These are phyloP conservation scores for Heliocybe sulcata DNA, from an alignment of 1,284 basidiomycete species.

Conservation along the genomic window DNA sequence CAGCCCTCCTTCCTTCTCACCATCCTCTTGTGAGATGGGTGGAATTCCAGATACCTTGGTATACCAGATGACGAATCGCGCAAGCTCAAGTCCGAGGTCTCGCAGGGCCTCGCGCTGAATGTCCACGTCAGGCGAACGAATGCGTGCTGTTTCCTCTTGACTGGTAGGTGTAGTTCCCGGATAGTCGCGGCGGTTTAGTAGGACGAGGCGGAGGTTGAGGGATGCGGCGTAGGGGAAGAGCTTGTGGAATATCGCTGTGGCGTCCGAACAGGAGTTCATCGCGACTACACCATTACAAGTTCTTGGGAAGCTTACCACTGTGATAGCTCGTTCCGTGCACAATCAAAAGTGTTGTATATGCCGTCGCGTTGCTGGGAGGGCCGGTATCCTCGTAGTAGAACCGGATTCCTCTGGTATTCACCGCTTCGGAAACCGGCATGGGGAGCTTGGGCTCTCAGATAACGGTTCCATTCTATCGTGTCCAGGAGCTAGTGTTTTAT, in stretches of 20 bases:
- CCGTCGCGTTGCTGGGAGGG: background rate
- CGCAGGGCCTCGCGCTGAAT: slow-evolving; percentile 11
- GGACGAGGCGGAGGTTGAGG: slow-evolving; percentile 12
- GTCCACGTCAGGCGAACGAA: slow-evolving; percentile 11
- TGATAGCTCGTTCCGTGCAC: slow-evolving; percentile 1
- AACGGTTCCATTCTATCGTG: too few relatives aligned
- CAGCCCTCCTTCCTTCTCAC: slow-evolving; percentile 16
- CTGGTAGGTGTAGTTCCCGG: slow-evolving; percentile 19
- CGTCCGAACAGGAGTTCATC: too few relatives aligned
- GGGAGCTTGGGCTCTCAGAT: too few relatives aligned
- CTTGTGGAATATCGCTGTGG: background rate
- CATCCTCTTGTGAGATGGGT: background rate
- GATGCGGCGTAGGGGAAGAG: background rate
- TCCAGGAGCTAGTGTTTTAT: too few relatives aligned
- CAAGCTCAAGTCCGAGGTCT: slow-evolving; percentile 17
- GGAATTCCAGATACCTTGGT: background rate
- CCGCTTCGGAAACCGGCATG: background rate
- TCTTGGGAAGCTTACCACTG: background rate
- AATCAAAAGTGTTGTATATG: background rate
- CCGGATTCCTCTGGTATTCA: background rate
- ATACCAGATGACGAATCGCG: slow-evolving; percentile 18
- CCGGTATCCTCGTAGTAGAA: background rate
- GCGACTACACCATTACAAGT: too few relatives aligned
- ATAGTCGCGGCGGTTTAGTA: slow-evolving; percentile 24
- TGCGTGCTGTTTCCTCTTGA: slow-evolving; percentile 14